A percentile compares a stretch with the other conserved stretches of the same genome.
Evolutionary conservation across 2,329 filamentous ascomycete species (phyloP).

Genomic region (Neoascochyta sp.): DNA sequence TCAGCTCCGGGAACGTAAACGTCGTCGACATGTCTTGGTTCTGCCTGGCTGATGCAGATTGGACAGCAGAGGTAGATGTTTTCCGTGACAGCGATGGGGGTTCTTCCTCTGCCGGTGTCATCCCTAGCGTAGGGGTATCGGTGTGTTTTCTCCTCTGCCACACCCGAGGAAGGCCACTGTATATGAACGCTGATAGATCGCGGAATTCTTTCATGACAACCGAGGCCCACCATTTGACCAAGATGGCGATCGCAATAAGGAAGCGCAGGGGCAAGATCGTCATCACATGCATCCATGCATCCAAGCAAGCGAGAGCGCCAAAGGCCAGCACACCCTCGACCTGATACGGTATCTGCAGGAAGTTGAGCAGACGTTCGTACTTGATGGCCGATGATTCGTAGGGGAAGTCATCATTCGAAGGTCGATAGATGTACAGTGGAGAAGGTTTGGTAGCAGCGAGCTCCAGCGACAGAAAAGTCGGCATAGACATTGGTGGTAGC

Average conservation of each 20-base stretch:
- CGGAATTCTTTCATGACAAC: slow-evolving; percentile 67
- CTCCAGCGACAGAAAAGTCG: slow-evolving; percentile 64
- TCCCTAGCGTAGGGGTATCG: slow-evolving; percentile 24
- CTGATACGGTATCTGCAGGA: slow-evolving; percentile 74
- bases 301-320: slow-evolving; percentile 84
- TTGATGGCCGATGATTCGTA: slow-evolving; percentile 94
- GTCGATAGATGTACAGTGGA: slow-evolving; percentile 60
- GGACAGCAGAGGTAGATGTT: slow-evolving; percentile 19
- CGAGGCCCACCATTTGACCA: slow-evolving; percentile 74
- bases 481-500: slow-evolving; percentile 59
- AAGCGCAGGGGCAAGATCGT: slow-evolving; percentile 92
- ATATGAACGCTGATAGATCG: slow-evolving; percentile 73
- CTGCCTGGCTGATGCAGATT: slow-evolving; percentile 21
- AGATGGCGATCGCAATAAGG: slow-evolving; percentile 69
- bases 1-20: slow-evolving; percentile 27
- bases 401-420: slow-evolving; percentile 58
- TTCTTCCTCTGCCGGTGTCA: slow-evolving; percentile 28
- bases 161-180: slow-evolving; percentile 72
- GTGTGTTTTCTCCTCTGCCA: slow-evolving; percentile 61
- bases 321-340: slow-evolving; percentile 84
- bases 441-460: slow-evolving; percentile 59
- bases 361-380: slow-evolving; percentile 86
- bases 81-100: slow-evolving; percentile 23
- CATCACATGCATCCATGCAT: slow-evolving; percentile 95
- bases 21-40: slow-evolving; percentile 18